Percentiles rank a stretch among this genome's conserved stretches.
Evolutionary conservation across 106 monocot genomes (phyloP).

Genomic region (Ottelia alismoides): DNA sequence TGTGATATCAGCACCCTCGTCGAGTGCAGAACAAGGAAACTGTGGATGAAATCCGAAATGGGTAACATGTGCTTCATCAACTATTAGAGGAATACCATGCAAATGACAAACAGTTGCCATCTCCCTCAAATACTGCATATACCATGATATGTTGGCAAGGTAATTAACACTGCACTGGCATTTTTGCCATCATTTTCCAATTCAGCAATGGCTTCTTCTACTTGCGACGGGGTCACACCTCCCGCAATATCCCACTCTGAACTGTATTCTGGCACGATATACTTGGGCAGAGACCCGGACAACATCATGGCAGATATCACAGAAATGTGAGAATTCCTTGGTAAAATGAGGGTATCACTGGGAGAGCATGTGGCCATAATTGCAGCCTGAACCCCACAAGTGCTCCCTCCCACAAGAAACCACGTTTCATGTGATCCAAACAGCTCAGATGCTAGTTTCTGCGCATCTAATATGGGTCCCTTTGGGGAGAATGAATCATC

Average conservation of each 20-base stretch:
- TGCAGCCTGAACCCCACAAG: slow-evolving; percentile 77
- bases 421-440: slow-evolving; percentile 70
- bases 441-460: slow-evolving; percentile 42
- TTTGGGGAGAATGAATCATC: slow-evolving; percentile 81
- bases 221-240: slow-evolving; percentile 46
- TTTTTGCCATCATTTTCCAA: slow-evolving; percentile 28
- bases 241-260: slow-evolving; percentile 61
- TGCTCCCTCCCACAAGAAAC: slow-evolving; percentile 88
- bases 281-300: slow-evolving; percentile 63
- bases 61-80: slow-evolving; percentile 87
- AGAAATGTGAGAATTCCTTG: slow-evolving; percentile 71
- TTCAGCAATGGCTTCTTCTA: slow-evolving; percentile 42
- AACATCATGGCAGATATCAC: slow-evolving; percentile 56
- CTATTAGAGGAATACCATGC: slow-evolving; percentile 43
- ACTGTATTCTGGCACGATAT: slow-evolving; percentile 54
- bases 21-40: slow-evolving; percentile 51
- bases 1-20: slow-evolving; percentile 68
- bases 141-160: slow-evolving; percentile 88
- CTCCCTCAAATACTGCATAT: slow-evolving; percentile 56
- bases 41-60: slow-evolving; percentile 58
- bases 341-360: slow-evolving; percentile 45
- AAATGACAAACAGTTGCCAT: slow-evolving; percentile 47
- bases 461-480: slow-evolving; percentile 68
- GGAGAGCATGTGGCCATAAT: slow-evolving; percentile 85
- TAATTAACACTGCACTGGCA: slow-evolving; percentile 52